A percentile compares a stretch with the other conserved stretches of the same genome.
phyloP scores from a whole-genome alignment of 2,329 filamentous ascomycete species.

The Beauveria medogensis region DNA sequence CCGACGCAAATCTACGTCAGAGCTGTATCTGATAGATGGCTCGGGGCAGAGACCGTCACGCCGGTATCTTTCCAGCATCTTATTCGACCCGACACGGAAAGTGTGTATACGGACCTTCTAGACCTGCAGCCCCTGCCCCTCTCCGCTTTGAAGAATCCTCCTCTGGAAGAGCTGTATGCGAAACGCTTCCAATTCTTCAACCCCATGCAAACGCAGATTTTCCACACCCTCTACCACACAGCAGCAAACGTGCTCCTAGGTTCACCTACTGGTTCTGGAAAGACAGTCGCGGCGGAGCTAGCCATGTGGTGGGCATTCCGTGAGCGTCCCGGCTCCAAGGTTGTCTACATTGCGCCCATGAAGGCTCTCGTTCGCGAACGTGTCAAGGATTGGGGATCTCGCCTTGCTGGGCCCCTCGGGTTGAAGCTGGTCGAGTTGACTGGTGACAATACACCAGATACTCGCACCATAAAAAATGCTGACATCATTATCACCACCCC shows the following conservation, averaged over 20 bases:
- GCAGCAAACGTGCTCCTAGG: constrained; percentile 86
- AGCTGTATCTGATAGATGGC: constrained; percentile 89
- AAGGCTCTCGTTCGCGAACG: constrained; percentile 95
- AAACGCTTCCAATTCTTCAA: constrained; percentile 95
- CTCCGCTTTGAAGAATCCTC: constrained; percentile 76
- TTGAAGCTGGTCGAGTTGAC: constrained; percentile 91
- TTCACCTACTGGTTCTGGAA: constrained; percentile 93
- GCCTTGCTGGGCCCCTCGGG: constrained; percentile 74
- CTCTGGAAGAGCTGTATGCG: constrained; percentile 80
- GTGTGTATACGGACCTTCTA: constrained; percentile 88
- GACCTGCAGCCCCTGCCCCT: constrained; percentile 87
- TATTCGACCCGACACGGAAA: constrained; percentile 94
- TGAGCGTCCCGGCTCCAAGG: constrained; percentile 88
- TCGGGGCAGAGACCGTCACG: constrained; percentile 91
- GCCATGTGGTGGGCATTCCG: constrained; percentile 99
- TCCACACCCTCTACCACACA: constrained; percentile 93
- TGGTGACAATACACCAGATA: constrained; percentile 95
- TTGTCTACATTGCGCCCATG: constrained; percentile 99
- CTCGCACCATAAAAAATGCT: constrained; percentile 85
- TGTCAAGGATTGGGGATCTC: constrained; percentile 86
- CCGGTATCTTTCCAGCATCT: constrained; percentile 96
- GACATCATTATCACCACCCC: constrained; percentile 98
- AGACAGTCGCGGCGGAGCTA: constrained; percentile 90
- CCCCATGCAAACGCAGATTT: constrained; percentile 98
- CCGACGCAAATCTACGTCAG: constrained; percentile 95